Conservation (phyloP, 352 stramenopile genomes). For the Pythium periplocum region DNA sequence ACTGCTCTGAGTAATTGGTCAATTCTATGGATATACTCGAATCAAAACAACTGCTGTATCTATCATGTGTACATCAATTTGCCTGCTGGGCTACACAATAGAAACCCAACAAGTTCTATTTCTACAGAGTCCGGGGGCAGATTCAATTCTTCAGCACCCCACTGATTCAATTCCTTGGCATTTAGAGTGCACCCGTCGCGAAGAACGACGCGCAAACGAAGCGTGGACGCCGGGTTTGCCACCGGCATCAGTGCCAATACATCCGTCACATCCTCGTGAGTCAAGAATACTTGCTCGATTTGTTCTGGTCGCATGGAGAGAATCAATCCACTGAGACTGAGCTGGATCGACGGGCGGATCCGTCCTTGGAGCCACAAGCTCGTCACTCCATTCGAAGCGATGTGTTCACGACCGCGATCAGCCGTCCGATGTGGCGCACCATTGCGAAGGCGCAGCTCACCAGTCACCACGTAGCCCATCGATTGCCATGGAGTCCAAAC, state of each 20-base stretch:
- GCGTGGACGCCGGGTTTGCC: conserved; percentile 3
- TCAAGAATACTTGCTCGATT: conserved; percentile 14
- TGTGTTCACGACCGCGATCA: conserved; percentile 36
- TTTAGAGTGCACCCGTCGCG: conserved; percentile 2
- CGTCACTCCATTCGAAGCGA: conserved; percentile 15
- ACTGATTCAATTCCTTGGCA: conserved; percentile 2
- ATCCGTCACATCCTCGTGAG: conserved; percentile 12
- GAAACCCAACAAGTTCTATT: conserved; percentile 52
- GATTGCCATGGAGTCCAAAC: conserved; percentile 82
- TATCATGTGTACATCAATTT: conserved; percentile 80
- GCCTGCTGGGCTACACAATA: conserved; percentile 77
- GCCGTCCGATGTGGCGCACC: conserved; percentile 41
- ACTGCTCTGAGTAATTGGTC: conserved; percentile 22
- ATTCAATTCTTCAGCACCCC: conserved; percentile 25
- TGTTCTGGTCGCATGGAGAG: conserved; percentile 1
- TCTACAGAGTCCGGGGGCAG: conserved; percentile 31
- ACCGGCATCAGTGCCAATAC: conserved; percentile 22
- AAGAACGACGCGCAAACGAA: conserved; percentile 14
- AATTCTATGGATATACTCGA: conserved; percentile 1
- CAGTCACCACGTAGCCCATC: conserved; percentile 59
- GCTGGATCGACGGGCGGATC: conserved; percentile 33
- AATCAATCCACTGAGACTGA: conserved; percentile 10
- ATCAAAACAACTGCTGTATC: not conserved
- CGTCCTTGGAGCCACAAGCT: conserved; percentile 68
- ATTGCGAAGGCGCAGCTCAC: conserved; percentile 38